Evolutionary conservation across 192 early-diverging fungal species (phyloP), one percentile per base, ranked within the genome.

Genomic region (Linnemannia elongata): DNA sequence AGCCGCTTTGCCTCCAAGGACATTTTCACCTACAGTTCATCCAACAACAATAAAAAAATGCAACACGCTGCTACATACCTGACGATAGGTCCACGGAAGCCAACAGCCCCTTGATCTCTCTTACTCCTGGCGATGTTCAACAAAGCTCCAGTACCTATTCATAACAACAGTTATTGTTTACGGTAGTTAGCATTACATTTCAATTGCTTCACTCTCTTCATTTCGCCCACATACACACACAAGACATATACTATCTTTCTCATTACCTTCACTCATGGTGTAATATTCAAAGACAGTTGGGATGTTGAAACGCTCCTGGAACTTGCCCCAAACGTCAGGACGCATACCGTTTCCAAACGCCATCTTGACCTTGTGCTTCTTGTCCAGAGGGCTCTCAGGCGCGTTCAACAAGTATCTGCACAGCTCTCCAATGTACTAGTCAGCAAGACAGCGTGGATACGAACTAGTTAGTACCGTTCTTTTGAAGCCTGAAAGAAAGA

Each of bases 341-440:
- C 93, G 81, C 87, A 96, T 89, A 15, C 94, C 95, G 78, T 96
- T 96, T 60, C 95, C 95, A 79, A 92, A 91, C 6, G 89, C 89
- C 35, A 94, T 30, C 30, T 89, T 84, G 45, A 96, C 88, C 1
- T 88, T 82, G 72, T 95, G 94, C 17, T 83, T 82, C 44, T 88
- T 91, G 38, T 94, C 94, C 6, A 87, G 41, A 17, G 92, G 87
- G 45, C 77, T 57, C 22, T 88, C 76, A 1, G 94, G 93, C 30
- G 88, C 88, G 70, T 83, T 82, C 15, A 95, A 39, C 30, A 96
- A 81, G 71, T 94, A 96, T 75, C 94, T 90, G 63, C 92, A 93
- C 36, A 95, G 87, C 76, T 95, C 95, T 63, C 94, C 94, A 82
- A 95, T 94, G 60, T 95, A 94, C 87, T 93, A 90, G 6, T 55